These are phyloP conservation scores for Pichia ethanolica DNA, from an alignment of 805 yeast species.

Conservation along the genomic window DNA sequence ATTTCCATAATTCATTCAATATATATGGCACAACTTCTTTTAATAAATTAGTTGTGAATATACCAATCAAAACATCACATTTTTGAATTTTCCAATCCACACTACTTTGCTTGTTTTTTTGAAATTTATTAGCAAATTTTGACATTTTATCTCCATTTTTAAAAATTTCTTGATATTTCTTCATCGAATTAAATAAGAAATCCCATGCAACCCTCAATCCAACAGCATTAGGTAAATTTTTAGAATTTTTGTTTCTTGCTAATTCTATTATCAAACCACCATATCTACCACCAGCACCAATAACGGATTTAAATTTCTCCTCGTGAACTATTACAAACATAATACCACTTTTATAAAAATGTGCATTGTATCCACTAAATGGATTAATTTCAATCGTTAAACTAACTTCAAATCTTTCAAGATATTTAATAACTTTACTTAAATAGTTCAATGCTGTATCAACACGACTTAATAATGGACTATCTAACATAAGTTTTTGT, in stretches of 20 bases:
- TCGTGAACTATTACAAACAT: conserved; percentile 85
- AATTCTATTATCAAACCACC: conserved; percentile 64
- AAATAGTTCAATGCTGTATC: conserved; percentile 59
- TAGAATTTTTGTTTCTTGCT: conserved; percentile 38
- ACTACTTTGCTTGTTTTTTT: conserved; percentile 23
- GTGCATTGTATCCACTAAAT: conserved; percentile 71
- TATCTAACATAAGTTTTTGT: conserved; percentile 65
- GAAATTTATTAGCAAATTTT: conserved; percentile 23
- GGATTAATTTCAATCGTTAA: conserved; percentile 58
- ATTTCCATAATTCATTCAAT: conserved; percentile 61
- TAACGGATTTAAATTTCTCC: conserved; percentile 40
- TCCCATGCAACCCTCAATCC: conserved; percentile 84
- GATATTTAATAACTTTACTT: conserved; percentile 45
- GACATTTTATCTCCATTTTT: conserved; percentile 15
- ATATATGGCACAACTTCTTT: conserved; percentile 58
- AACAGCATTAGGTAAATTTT: conserved; percentile 52
- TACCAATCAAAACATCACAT: conserved; percentile 76
- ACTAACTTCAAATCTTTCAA: conserved; percentile 52
- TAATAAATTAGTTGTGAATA: conserved; percentile 51
- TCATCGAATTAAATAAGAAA: conserved; percentile 46
- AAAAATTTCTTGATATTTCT: conserved; percentile 36
- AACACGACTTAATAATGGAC: conserved; percentile 52
- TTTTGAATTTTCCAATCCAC: conserved; percentile 46
- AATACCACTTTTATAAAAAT: conserved; percentile 70
- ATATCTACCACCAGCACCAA: conserved; percentile 94